These are phyloP conservation scores for Cephaloascus fragrans DNA, from an alignment of 805 yeast genomes.

Conservation along the genomic window DNA sequence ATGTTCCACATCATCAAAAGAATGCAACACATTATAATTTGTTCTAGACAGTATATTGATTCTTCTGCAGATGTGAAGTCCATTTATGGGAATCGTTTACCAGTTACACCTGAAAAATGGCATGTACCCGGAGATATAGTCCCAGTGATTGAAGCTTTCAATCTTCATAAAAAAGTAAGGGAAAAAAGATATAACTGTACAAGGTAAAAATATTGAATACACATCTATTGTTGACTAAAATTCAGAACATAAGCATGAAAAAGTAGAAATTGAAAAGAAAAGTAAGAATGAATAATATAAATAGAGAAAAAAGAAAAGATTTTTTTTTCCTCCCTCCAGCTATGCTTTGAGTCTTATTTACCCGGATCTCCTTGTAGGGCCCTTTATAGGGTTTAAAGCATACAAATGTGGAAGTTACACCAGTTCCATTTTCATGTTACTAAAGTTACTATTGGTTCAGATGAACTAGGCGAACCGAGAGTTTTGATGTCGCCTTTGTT, in stretches of 20 bases:
- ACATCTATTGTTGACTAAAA: not conserved
- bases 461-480: too few relatives aligned
- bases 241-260: not conserved
- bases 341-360: too few relatives aligned
- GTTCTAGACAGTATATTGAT: not conserved
- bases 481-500: too few relatives aligned
- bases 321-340: not conserved
- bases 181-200: not conserved
- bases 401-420: too few relatives aligned
- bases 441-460: too few relatives aligned
- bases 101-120: constrained; percentile 26
- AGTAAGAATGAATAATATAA: constrained; percentile 3
- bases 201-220: not conserved
- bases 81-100: constrained; percentile 51
- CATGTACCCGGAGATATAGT: constrained; percentile 37
- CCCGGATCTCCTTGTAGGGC: too few relatives aligned
- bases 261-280: constrained; percentile 1
- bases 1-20: not conserved
- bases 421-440: too few relatives aligned
- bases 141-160: too few relatives aligned
- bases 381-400: too few relatives aligned
- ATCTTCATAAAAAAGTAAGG: not conserved
- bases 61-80: not conserved
- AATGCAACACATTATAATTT: not conserved
- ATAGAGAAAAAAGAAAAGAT: not conserved